Conservation (phyloP, 805 yeast species). For the Cyberlindnera maclurae region DNA sequence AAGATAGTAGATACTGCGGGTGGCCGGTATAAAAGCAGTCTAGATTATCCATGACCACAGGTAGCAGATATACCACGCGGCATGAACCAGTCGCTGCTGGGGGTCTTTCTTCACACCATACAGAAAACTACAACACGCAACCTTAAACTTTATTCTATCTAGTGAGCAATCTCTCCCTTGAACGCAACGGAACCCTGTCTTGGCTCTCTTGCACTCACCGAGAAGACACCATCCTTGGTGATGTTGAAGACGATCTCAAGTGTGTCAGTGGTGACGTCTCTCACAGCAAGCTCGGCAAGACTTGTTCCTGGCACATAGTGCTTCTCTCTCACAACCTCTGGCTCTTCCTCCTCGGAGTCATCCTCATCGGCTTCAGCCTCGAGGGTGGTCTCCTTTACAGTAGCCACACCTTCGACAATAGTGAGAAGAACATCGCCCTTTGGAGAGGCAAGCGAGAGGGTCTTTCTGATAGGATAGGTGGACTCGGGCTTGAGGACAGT, state of each 20-base stretch:
- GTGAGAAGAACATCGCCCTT: constrained; percentile 58
- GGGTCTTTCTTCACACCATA: too few relatives aligned
- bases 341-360: constrained; percentile 74
- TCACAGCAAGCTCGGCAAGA: constrained; percentile 72
- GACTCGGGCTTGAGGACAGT: constrained; percentile 77
- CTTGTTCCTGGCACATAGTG: constrained; percentile 65
- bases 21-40: too few relatives aligned
- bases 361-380: constrained; percentile 54
- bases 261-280: constrained; percentile 58
- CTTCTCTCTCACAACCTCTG: constrained; percentile 75
- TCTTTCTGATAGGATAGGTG: constrained; percentile 82
- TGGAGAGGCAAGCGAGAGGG: constrained; percentile 54
- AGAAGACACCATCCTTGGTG: constrained; percentile 53
- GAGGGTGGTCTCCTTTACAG: constrained; percentile 72
- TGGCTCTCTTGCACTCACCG: constrained; percentile 56
- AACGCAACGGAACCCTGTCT: constrained; percentile 50
- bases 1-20: too few relatives aligned
- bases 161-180: constrained; percentile 39
- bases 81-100: too few relatives aligned
- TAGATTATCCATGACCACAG: neutral
- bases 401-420: constrained; percentile 80
- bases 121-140: neutral
- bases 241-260: constrained; percentile 55
- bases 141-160: neutral
- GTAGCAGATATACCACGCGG: too few relatives aligned